Evolutionary conservation across 352 stramenopile genomes (phyloP), one percentile per base, ranked within the genome.

Genomic region (Saprolegnia parasitica): DNA sequence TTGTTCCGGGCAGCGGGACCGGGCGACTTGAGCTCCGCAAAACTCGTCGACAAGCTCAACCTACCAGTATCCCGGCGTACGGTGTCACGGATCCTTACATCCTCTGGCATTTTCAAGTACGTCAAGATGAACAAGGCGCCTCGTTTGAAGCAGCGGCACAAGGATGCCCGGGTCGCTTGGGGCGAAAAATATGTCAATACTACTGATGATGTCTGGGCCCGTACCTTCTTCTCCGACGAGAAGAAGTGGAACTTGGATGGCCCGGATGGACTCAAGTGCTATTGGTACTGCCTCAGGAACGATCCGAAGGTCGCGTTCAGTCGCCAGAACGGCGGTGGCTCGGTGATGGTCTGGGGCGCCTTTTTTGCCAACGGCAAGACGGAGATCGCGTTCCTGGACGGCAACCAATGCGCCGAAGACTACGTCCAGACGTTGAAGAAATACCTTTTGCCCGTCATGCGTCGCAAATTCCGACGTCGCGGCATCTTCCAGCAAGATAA

Each of bases 191-290:
- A 73, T 56, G n/a, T 78, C 37, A 0, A 67, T 46, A 10, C 18
- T 0, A 24, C 45, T 35, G 39, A 68, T 3, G n/a, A 65, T 21
- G n/a, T n/a, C n/a, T 82, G 77, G 74, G 35, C 73, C 13, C 10
- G 39, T 46, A 65, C 74, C 16, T 73, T 81, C 62, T 81, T 80
- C 46, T 78, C 74, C 0, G 73, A 84, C 20, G 73, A 81, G 37
- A 82, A 81, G 62, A 80, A 78, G 39, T 82, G 67, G 39, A 82
- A 78, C 42, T 47, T 78, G 4, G 76, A 82, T n/a, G 76, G 75
- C 0, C 75, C 72, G 0, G 76, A 82, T 40, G 73, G 75, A 1
- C 74, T 67, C 5, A 64, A 78, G 37, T 15, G 56, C 10, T 77
- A 76, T 42, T 85, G 77, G 73, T 56, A 56, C 0, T 73, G 78